Percentiles rank a stretch among this genome's conserved stretches.
Evolutionary conservation across 2,329 filamentous ascomycete species (phyloP).

Genomic region (Ophiostoma montium): DNA sequence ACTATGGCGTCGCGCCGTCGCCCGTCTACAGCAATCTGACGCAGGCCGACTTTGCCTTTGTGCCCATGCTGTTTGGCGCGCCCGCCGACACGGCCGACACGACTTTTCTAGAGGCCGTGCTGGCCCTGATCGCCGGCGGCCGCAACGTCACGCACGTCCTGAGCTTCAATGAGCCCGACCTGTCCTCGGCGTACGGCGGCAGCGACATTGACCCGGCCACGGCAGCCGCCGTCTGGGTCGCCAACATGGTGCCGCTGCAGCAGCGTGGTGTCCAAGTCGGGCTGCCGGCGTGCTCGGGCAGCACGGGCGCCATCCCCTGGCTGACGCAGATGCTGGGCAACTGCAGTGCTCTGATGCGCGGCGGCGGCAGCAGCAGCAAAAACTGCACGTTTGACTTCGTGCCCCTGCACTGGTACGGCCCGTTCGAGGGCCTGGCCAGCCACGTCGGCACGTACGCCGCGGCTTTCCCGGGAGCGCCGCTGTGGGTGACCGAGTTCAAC

Average conservation of each 20-base stretch:
- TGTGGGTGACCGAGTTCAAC: conserved; percentile 74
- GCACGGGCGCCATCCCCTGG: conserved; percentile 48
- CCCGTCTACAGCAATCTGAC: conserved; percentile 31
- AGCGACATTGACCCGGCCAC: conserved; percentile 42
- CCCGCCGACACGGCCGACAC: conserved; percentile 33
- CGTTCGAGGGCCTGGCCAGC: conserved; percentile 52
- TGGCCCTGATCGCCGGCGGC: conserved; percentile 34
- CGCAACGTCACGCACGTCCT: conserved; percentile 53
- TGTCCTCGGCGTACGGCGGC: conserved; percentile 39
- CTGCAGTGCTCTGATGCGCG: conserved; percentile 41
- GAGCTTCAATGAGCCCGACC: conserved; percentile 72
- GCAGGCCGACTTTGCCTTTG: conserved; percentile 52
- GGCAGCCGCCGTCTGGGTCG: conserved; percentile 57
- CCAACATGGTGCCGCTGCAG: conserved; percentile 55
- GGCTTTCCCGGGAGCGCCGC: conserved; percentile 41
- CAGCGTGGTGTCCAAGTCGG: conserved; percentile 52
- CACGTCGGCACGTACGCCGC: conserved; percentile 47
- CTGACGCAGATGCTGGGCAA: conserved; percentile 48
- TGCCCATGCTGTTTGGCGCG: conserved; percentile 69
- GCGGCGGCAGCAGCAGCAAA: conserved; percentile 24
- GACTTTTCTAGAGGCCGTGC: conserved; percentile 47
- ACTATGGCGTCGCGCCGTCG: conserved; percentile 50
- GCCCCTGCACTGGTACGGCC: conserved; percentile 55
- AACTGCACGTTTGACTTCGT: conserved; percentile 51
- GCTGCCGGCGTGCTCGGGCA: conserved; percentile 55